Base-by-base conservation (phyloP, 2,329 filamentous ascomycete genomes). In the Beauveria rudraprayagi region DNA sequence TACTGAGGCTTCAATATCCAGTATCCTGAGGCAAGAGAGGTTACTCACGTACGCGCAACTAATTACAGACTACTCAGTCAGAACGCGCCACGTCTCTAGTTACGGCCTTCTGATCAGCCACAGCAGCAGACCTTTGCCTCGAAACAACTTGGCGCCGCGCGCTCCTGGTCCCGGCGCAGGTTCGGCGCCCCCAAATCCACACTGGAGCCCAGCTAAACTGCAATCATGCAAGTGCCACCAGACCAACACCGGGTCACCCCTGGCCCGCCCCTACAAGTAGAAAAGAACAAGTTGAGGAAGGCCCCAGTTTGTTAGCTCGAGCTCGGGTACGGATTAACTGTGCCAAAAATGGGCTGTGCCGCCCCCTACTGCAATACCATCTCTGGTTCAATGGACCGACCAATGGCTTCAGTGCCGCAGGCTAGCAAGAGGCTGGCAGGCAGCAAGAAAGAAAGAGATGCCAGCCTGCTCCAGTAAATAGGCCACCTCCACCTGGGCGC, bases 291-390 rank as follows among this genome's bases (percentile, higher is more conserved):
- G 44, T 22, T n/a, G 17, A 28, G 16, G 6, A 56, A 8, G 26
- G 59, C 34, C 58, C 58, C 58, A 61, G 30, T 51, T n/a, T 22
- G 26, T 51, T 56, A 56, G 59, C 59, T 61, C 59, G 52, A 56
- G 59, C 59, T 61, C 59, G 59, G 46, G 59, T 61, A n/a, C n/a
- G n/a, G n/a, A n/a, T n/a, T n/a, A 56, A 44, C 52, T 52, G 59
- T 48, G 30, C 59, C 50, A 55, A 61, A 54, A 56, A 50, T 44
- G 34, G 56, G 56, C 22, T 43, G 56, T 50, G 47, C 40, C 17
- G 47, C 5, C 10, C 30, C 30, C 30, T 34, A 34, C 30, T 34
- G 30, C 22, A 22, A 22, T 34, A 11, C 30, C 30, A 34, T 34
- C 30, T 34, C 30, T 34, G 30, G 10, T 34, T 34, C 10, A 30